These are phyloP conservation scores for Wickerhamiella lipophila DNA, from an alignment of 805 yeast genomes.

Conservation along the genomic window DNA sequence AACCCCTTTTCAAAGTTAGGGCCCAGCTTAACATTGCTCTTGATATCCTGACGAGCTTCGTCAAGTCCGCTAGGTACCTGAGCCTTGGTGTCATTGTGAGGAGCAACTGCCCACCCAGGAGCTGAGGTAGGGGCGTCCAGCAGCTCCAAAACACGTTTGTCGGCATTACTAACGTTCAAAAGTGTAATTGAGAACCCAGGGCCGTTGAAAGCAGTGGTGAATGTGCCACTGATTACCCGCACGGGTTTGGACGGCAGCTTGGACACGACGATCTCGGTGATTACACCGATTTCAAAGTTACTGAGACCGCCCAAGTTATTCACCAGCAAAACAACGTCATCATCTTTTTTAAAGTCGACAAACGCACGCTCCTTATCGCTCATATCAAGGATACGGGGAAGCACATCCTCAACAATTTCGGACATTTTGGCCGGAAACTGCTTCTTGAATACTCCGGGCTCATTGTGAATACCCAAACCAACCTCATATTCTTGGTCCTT, in stretches of 20 bases:
- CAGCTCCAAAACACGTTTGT: slow-evolving; percentile 37
- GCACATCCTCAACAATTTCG: slow-evolving; percentile 45
- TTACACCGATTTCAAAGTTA: slow-evolving; percentile 60
- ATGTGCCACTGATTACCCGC: slow-evolving; percentile 60
- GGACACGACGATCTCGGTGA: slow-evolving; percentile 46
- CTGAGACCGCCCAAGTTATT: slow-evolving; percentile 90
- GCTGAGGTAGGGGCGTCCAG: slow-evolving; percentile 67
- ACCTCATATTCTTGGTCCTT: slow-evolving; percentile 60
- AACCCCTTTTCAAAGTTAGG: slow-evolving; percentile 1
- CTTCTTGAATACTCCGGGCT: slow-evolving; percentile 64
- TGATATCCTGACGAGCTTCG: slow-evolving; percentile 21
- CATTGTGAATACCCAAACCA: slow-evolving; percentile 95
- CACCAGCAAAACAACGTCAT: slow-evolving; percentile 56
- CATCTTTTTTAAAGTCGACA: slow-evolving; percentile 51
- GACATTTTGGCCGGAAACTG: slow-evolving; percentile 45
- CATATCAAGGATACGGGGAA: slow-evolving; percentile 46
- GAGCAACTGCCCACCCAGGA: slow-evolving; percentile 55
- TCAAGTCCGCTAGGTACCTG: slow-evolving; percentile 27
- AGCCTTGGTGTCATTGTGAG: slow-evolving; percentile 16
- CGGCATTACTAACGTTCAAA: slow-evolving; percentile 50
- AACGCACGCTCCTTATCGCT: slow-evolving; percentile 68
- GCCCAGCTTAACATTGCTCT: slow-evolving; percentile 33
- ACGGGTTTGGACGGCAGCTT: slow-evolving; percentile 47
- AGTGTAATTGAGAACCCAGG: slow-evolving; percentile 84
- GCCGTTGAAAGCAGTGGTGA: slow-evolving; percentile 81